Base-by-base conservation (phyloP, 352 stramenopile genomes). In the Saprolegnia parasitica region DNA sequence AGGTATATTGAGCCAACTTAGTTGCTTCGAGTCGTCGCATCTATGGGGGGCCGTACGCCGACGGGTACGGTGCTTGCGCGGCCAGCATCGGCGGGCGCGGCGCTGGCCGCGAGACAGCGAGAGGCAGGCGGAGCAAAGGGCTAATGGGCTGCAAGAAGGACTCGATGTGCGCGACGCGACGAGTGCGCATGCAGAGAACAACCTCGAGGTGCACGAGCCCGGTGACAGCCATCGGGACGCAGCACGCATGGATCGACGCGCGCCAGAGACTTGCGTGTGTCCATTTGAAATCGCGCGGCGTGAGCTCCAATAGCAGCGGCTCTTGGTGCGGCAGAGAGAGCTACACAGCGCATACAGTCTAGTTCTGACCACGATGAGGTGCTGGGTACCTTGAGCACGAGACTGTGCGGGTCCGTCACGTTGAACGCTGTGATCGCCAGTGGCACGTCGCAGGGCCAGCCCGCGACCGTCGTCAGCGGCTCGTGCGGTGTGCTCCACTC, bases 331-430 rank as follows among this genome's bases (percentile, higher is more conserved):
- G 42, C 42, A 49, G 13, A 49, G 3, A 49, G 8, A 49, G 1
- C 42, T 49, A 49, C 42, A n/a, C 42, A n/a, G 2, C 29, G 5
- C 29, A 35, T 35, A 35, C 29, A 35, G 29, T 35, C n/a, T n/a
- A n/a, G n/a, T n/a, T n/a, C n/a, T n/a, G n/a, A n/a, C n/a, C 29
- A 35, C 29, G n/a, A n/a, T 35, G 2, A 5, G 2, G 29, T 5
- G 29, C 2, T 35, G 29, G 29, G n/a, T 56, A 56, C 58, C 26
- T 67, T 46, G 5, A 67, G 37, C 16, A 42, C 45, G 29, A 67
- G 45, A 23, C 6, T 56, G 15, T 40, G 52, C 11, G 58, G 40
- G 29, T 67, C 58, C 21, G 56, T 39, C 9, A 56, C 40, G n/a
- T 42, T 42, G 39, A 42, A 56, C n/a, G 54, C 58, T 6, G 29